These are phyloP conservation scores for Aaosphaeria arxii DNA, from an alignment of 2,329 filamentous ascomycete genomes.

Conservation along the genomic window DNA sequence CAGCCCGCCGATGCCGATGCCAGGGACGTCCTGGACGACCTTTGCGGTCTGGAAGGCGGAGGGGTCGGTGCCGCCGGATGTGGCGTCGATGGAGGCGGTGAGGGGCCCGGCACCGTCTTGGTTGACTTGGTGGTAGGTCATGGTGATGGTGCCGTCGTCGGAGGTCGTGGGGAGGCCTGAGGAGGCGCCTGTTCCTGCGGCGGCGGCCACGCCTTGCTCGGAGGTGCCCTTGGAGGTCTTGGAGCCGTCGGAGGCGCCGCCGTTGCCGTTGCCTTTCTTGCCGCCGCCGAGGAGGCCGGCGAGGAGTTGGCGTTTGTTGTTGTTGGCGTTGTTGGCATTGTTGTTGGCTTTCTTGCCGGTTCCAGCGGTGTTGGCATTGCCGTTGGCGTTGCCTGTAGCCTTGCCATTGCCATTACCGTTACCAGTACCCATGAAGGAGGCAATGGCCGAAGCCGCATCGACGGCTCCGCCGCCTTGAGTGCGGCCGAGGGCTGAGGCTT, in stretches of 20 bases:
- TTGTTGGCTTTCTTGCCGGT: constrained; percentile 2
- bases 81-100: constrained; percentile 58
- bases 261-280: constrained; percentile 23
- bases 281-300: constrained; percentile 22
- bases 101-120: constrained; percentile 67
- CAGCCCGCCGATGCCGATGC: constrained; percentile 55
- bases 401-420: constrained; percentile 2
- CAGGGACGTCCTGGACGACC: constrained; percentile 61
- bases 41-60: constrained; percentile 59
- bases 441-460: constrained; percentile 55
- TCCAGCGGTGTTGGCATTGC: constrained; percentile 13
- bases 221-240: constrained; percentile 47
- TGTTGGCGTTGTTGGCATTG: constrained; percentile 3
- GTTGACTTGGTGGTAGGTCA: constrained; percentile 69
- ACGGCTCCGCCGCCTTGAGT: constrained; percentile 57
- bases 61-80: constrained; percentile 61
- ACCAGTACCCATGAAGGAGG: constrained; percentile 54
- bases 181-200: constrained; percentile 53
- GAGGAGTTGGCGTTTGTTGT: constrained; percentile 23
- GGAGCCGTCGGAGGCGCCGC: constrained; percentile 36
- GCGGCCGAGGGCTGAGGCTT: constrained; percentile 61
- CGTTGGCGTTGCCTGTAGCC: constrained; percentile 14
- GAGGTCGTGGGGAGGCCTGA: constrained; percentile 59
- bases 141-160: constrained; percentile 59
- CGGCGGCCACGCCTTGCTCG: constrained; percentile 55